phyloP scores from a whole-genome alignment of 345 rosid genomes.

The Linum lewisii region DNA sequence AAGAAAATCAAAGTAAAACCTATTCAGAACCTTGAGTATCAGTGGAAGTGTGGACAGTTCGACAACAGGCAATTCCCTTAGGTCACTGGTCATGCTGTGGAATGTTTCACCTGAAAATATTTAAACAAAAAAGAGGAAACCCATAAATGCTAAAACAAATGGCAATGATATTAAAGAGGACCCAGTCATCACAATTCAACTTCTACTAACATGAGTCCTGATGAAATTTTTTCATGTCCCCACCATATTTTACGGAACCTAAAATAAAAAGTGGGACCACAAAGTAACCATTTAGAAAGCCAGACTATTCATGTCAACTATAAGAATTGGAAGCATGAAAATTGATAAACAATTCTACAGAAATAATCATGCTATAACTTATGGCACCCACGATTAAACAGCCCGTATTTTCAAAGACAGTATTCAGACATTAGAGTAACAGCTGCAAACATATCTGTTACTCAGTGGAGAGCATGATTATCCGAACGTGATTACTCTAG shows the following conservation, averaged over 20 bases:
- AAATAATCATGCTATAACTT: too few species aligned
- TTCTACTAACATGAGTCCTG: neutral
- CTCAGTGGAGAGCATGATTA: too few species aligned
- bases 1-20: neutral
- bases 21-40: slow-evolving; percentile 57
- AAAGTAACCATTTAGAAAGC: neutral
- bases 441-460: too few species aligned
- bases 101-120: slow-evolving; percentile 60
- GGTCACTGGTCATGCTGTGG: slow-evolving; percentile 65
- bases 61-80: slow-evolving; percentile 89
- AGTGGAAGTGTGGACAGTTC: slow-evolving; percentile 88
- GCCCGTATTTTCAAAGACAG: too few species aligned
- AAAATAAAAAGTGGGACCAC: neutral
- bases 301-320: neutral
- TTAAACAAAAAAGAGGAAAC: slow-evolving; percentile 6
- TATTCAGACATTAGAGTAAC: too few species aligned
- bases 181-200: neutral
- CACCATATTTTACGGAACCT: neutral
- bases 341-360: too few species aligned
- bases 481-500: too few species aligned
- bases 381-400: too few species aligned
- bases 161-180: neutral
- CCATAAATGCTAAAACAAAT: neutral
- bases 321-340: too few species aligned
- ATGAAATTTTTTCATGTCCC: neutral